These are phyloP conservation scores for slime mould (Dictyostelium discoideum) DNA, from an alignment of 78 protist genomes.

Conservation along the genomic window DNA sequence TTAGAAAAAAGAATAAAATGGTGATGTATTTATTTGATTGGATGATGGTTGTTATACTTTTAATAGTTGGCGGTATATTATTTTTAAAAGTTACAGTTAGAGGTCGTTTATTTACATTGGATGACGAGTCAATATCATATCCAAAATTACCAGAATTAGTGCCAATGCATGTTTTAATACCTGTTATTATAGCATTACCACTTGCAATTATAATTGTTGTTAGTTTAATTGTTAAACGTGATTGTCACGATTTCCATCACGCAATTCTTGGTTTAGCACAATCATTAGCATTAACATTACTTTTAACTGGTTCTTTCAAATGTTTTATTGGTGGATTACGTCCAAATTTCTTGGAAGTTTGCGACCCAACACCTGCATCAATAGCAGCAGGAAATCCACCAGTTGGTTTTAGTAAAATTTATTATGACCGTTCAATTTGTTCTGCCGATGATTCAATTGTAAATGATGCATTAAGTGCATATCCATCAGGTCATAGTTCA, in stretches of 20 bases:
- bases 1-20: conserved; percentile 11
- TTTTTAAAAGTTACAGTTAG: conserved; percentile 59
- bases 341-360: conserved; percentile 32
- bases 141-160: conserved; percentile 23
- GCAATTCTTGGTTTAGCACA: conserved; percentile 22
- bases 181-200: neutral
- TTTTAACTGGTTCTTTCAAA: conserved; percentile 24
- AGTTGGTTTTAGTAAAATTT: conserved; percentile 5
- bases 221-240: neutral
- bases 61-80: conserved; percentile 37
- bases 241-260: conserved; percentile 53
- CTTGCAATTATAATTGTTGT: neutral
- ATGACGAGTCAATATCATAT: conserved; percentile 27
- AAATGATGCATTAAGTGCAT: conserved; percentile 33
- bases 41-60: neutral
- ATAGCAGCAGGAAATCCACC: conserved; percentile 15
- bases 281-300: conserved; percentile 7
- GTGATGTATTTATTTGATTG: conserved; percentile 56
- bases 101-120: conserved; percentile 47
- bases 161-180: conserved; percentile 24
- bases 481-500: conserved; percentile 64
- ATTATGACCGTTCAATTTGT: conserved; percentile 33
- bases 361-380: conserved; percentile 29
- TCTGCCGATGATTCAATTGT: neutral
- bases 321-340: conserved; percentile 67